These are phyloP conservation scores for Ceratobasidium sp. DNA, from an alignment of 1,284 basidiomycete species.

Conservation along the genomic window DNA sequence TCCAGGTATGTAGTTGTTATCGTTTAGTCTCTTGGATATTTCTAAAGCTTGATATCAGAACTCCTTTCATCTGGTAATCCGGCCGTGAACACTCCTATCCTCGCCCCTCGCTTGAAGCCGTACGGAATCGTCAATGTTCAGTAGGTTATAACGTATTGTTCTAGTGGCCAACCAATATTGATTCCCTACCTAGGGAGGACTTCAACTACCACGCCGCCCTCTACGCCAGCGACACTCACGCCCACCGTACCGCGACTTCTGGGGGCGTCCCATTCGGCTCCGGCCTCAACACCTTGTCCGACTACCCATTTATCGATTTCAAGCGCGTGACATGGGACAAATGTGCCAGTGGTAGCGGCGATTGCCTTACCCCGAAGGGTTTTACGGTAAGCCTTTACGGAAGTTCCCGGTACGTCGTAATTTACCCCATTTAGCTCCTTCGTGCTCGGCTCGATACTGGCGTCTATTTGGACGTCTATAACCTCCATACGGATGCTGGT, in stretches of 20 bases:
- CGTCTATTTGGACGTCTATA: conserved; percentile 51
- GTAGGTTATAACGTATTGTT: background rate
- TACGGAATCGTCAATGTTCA: conserved; percentile 53
- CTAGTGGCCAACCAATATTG: background rate
- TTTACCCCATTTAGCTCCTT: conserved; percentile 42
- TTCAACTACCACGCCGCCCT: conserved; percentile 53
- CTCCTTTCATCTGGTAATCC: conserved; percentile 49
- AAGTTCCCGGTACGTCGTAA: background rate
- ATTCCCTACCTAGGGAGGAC: conserved; percentile 46
- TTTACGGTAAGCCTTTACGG: conserved; percentile 45
- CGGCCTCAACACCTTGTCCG: conserved; percentile 53
- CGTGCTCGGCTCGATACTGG: conserved; percentile 48
- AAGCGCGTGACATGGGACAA: conserved; percentile 50
- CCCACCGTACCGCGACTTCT: conserved; percentile 50
- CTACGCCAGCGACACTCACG: conserved; percentile 50
- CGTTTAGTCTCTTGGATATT: background rate
- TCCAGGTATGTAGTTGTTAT: background rate
- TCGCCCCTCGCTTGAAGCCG: conserved; percentile 47
- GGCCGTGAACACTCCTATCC: conserved; percentile 48
- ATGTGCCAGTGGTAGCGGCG: conserved; percentile 49
- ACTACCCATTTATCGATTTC: conserved; percentile 50
- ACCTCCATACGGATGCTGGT: conserved; percentile 53
- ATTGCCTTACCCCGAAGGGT: conserved; percentile 53
- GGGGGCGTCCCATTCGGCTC: conserved; percentile 48
- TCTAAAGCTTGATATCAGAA: background rate